phyloP scores from a whole-genome alignment of 805 yeast genomes.

The Barnettozyma californica region DNA sequence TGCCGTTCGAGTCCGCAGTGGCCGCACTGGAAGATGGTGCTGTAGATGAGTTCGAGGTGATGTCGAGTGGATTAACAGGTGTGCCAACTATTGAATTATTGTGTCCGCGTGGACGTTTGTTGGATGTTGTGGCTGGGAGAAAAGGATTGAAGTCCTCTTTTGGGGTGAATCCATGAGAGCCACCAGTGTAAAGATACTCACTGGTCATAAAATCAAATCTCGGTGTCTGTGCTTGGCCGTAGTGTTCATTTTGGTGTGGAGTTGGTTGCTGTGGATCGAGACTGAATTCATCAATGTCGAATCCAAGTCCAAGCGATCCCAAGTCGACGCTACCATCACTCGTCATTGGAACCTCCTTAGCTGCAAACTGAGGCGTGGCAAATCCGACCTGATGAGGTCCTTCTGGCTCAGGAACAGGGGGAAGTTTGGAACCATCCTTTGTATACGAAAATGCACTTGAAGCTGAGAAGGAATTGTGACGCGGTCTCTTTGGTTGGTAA shows the following conservation, averaged over 20 bases:
- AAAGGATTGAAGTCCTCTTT: conserved; percentile 2
- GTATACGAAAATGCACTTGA: conserved; percentile 34
- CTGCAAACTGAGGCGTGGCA: conserved; percentile 71
- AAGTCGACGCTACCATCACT: conserved; percentile 34
- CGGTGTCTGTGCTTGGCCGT: not conserved
- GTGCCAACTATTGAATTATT: conserved; percentile 8
- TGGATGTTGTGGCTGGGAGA: not conserved
- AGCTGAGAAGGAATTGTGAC: conserved; percentile 42
- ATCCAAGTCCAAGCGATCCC: conserved; percentile 31
- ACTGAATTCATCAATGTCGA: conserved; percentile 19
- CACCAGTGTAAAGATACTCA: conserved; percentile 2
- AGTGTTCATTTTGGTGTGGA: not conserved
- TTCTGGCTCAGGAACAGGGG: conserved; percentile 24
- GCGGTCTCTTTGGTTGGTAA: conserved; percentile 24
- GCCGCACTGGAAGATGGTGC: not conserved
- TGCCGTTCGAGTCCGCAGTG: not conserved
- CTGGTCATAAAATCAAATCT: not conserved
- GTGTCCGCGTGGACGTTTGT: not conserved
- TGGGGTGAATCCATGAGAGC: conserved; percentile 1
- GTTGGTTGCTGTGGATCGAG: conserved; percentile 13
- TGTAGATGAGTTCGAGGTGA: conserved; percentile 15
- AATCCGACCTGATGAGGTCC: conserved; percentile 72
- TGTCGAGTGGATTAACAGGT: conserved; percentile 19
- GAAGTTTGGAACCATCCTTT: conserved; percentile 6
- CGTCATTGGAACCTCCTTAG: conserved; percentile 36